Conservation (phyloP, 805 yeast species). For the Candida koratica region DNA sequence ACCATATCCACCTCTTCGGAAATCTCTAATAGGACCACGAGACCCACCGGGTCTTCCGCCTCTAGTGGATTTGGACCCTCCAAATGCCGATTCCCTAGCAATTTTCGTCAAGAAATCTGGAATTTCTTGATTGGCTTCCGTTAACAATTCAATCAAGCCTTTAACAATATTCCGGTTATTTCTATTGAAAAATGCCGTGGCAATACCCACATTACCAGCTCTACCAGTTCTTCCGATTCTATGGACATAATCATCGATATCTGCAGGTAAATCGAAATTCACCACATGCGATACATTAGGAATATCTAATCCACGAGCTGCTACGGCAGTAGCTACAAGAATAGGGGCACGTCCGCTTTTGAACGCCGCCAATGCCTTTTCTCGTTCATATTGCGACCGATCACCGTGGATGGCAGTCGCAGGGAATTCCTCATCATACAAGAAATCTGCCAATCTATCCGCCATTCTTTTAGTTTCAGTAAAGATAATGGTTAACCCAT, state of each 20-base stretch:
- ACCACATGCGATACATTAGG: slow-evolving; percentile 98
- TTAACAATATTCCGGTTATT: slow-evolving; percentile 85
- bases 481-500: slow-evolving; percentile 87
- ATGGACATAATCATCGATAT: slow-evolving; percentile 97
- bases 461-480: slow-evolving; percentile 99
- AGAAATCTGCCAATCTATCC: slow-evolving; percentile 87
- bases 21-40: slow-evolving; percentile 43
- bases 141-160: slow-evolving; percentile 79
- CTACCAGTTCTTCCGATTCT: slow-evolving; percentile 99
- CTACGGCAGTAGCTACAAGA: slow-evolving; percentile 98
- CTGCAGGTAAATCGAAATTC: slow-evolving; percentile 95
- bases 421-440: slow-evolving; percentile 83
- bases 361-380: slow-evolving; percentile 92
- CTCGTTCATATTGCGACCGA: slow-evolving; percentile 97
- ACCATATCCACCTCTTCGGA: slow-evolving; percentile 46
- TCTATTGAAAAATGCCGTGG: slow-evolving; percentile 98
- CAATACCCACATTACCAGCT: slow-evolving; percentile 99
- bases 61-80: slow-evolving; percentile 40
- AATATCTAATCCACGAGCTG: slow-evolving; percentile 99
- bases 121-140: slow-evolving; percentile 97
- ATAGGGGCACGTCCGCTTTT: slow-evolving; percentile 89
- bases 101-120: slow-evolving; percentile 83
- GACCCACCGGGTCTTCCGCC: slow-evolving; percentile 40
- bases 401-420: slow-evolving; percentile 99
- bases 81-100: slow-evolving; percentile 66